Evolutionary conservation across 1,284 basidiomycete species (phyloP).

Genomic region (Puccinia horiana): DNA sequence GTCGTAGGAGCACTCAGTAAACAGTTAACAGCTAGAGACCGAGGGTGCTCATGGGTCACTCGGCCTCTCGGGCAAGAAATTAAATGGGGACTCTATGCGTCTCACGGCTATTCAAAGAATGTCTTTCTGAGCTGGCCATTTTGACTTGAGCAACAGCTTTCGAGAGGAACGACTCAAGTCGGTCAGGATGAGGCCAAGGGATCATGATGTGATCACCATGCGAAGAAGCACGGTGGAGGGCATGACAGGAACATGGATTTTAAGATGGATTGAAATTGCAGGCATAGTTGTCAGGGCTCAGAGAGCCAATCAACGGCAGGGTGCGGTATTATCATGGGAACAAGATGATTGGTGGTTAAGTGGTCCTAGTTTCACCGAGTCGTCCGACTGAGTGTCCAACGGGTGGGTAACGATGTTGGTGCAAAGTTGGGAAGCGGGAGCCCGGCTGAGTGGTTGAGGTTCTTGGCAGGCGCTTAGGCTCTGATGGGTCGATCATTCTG

Average conservation of each 20-base stretch:
- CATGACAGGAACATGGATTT: neutral
- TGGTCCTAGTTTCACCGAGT: neutral
- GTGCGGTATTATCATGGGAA: neutral
- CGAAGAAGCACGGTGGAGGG: neutral
- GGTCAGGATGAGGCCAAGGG: neutral
- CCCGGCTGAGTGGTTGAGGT: neutral
- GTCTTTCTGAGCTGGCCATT: too few species aligned
- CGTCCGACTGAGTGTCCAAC: neutral
- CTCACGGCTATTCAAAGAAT: too few species aligned
- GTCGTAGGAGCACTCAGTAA: too few species aligned
- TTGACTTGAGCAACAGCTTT: too few species aligned
- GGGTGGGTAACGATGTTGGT: neutral
- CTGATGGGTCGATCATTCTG: slow-evolving; percentile 12
- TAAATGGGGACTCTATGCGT: too few species aligned
- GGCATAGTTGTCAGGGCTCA: neutral
- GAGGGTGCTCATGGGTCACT: too few species aligned
- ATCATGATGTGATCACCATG: neutral
- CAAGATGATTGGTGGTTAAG: neutral
- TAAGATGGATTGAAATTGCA: neutral
- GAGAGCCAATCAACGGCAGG: neutral
- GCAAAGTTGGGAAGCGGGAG: neutral
- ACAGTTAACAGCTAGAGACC: too few species aligned
- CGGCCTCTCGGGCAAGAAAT: too few species aligned
- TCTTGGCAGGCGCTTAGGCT: neutral
- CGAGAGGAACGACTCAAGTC: too few species aligned